phyloP scores from a whole-genome alignment of 2,329 filamentous ascomycete genomes.

The Botrytis sinoallii region DNA sequence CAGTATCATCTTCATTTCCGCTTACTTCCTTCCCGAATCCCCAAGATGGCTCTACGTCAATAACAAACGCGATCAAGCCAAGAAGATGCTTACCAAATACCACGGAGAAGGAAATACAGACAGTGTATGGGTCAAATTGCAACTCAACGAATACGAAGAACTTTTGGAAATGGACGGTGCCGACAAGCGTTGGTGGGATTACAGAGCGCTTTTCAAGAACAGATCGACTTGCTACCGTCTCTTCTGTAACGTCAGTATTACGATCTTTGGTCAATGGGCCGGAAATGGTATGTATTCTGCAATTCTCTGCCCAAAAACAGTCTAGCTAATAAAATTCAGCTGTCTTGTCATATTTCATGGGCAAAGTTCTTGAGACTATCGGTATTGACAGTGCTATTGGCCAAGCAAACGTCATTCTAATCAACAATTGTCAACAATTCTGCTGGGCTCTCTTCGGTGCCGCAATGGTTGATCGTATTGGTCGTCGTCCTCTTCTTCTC shows the following conservation, averaged over 20 bases:
- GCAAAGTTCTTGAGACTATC: slow-evolving; percentile 49
- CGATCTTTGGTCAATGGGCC: slow-evolving; percentile 52
- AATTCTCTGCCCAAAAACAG: neutral
- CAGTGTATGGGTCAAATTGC: slow-evolving; percentile 50
- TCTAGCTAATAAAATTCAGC: slow-evolving; percentile 27
- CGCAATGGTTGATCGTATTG: slow-evolving; percentile 53
- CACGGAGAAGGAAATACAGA: slow-evolving; percentile 51
- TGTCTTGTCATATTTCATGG: slow-evolving; percentile 53
- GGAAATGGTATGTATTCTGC: slow-evolving; percentile 36
- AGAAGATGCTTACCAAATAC: slow-evolving; percentile 52
- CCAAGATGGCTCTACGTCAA: slow-evolving; percentile 60
- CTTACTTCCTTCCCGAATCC: slow-evolving; percentile 58
- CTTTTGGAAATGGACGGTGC: slow-evolving; percentile 48
- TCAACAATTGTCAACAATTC: slow-evolving; percentile 54
- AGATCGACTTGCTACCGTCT: slow-evolving; percentile 49
- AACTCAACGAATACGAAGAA: slow-evolving; percentile 49
- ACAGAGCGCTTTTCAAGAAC: slow-evolving; percentile 50
- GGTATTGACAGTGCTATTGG: slow-evolving; percentile 48
- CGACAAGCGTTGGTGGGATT: slow-evolving; percentile 57
- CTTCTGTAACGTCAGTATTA: slow-evolving; percentile 50
- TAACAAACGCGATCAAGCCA: slow-evolving; percentile 50
- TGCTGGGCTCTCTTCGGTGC: slow-evolving; percentile 54
- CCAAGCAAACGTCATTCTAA: slow-evolving; percentile 53
- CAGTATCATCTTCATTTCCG: slow-evolving; percentile 45
- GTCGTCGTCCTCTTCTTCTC: slow-evolving; percentile 56